These are phyloP conservation scores for Komagataella mondaviorum DNA, from an alignment of 805 yeast species.

Conservation along the genomic window DNA sequence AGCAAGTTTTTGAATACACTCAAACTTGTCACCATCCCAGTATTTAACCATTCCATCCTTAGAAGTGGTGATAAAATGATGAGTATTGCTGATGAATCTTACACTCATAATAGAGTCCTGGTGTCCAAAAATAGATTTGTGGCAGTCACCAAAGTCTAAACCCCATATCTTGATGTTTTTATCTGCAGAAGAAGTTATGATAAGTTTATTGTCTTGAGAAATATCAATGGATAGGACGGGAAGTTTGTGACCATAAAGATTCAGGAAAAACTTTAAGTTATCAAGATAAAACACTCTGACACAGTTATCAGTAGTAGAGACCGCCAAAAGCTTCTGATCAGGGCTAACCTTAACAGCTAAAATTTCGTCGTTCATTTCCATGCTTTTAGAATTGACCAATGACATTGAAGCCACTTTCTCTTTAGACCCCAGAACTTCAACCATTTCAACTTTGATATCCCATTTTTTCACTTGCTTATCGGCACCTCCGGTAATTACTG, in stretches of 20 bases:
- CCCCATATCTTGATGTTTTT: conserved; percentile 98
- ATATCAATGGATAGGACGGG: conserved; percentile 92
- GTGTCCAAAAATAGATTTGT: conserved; percentile 90
- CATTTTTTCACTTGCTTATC: conserved; percentile 86
- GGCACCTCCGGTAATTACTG: conserved; percentile 84
- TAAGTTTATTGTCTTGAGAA: conserved; percentile 73
- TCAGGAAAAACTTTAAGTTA: conserved; percentile 73
- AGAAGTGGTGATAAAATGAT: conserved; percentile 79
- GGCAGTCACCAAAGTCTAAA: conserved; percentile 97
- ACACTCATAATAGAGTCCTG: conserved; percentile 92
- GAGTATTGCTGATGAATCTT: conserved; percentile 70
- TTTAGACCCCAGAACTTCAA: conserved; percentile 56
- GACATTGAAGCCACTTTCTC: conserved; percentile 37
- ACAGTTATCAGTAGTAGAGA: conserved; percentile 83
- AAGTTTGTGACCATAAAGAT: conserved; percentile 89
- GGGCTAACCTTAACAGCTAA: conserved; percentile 71
- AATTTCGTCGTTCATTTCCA: conserved; percentile 81
- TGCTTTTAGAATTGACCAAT: conserved; percentile 61
- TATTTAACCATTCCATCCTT: conserved; percentile 85
- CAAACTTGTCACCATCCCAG: conserved; percentile 98
- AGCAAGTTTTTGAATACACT: conserved; percentile 73
- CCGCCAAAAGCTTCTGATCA: conserved; percentile 64
- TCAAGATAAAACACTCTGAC: conserved; percentile 88
- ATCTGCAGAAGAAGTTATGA: conserved; percentile 92
- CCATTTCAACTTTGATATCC: conserved; percentile 62